Evolutionary conservation across 148 eudicot genomes (phyloP).

Genomic region (Silene conica): DNA sequence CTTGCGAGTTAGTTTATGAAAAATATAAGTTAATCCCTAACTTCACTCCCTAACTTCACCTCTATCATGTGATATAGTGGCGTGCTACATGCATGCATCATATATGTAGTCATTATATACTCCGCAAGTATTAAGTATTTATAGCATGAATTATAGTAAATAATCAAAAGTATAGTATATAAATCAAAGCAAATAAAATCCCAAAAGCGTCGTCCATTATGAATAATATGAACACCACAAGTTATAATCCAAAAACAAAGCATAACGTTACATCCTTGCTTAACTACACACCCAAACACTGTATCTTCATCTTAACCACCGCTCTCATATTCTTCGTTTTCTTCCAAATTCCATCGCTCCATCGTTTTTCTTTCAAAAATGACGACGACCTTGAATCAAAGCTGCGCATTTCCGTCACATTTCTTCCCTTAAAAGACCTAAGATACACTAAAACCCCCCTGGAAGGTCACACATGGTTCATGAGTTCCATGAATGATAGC

Average conservation of each 20-base stretch:
- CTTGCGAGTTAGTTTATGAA: too few relatives aligned
- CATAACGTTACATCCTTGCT: conserved; percentile 9
- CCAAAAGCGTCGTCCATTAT: too few relatives aligned
- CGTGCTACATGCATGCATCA: too few relatives aligned
- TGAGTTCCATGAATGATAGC: conserved; percentile 68
- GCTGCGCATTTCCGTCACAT: conserved; percentile 51
- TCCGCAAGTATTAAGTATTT: too few relatives aligned
- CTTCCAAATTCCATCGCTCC: conserved; percentile 41
- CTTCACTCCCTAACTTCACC: too few relatives aligned
- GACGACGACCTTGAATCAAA: conserved; percentile 11
- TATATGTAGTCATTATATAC: too few relatives aligned
- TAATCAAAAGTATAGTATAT: too few relatives aligned
- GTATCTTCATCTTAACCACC: conserved; percentile 25
- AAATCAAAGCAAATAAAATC: too few relatives aligned
- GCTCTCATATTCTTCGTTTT: conserved; percentile 35
- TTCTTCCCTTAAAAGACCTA: conserved; percentile 69
- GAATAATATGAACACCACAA: neutral
- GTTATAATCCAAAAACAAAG: conserved; percentile 26
- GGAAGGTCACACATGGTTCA: conserved; percentile 84
- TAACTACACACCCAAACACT: conserved; percentile 38
- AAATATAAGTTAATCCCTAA: too few relatives aligned
- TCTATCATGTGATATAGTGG: too few relatives aligned
- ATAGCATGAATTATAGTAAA: too few relatives aligned
- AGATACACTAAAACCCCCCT: conserved; percentile 41
- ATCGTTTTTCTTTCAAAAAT: neutral